Evolutionary conservation across 345 rosid genomes (phyloP), one percentile per base, ranked within the genome.

Genomic region (Odontarrhena argentea): DNA sequence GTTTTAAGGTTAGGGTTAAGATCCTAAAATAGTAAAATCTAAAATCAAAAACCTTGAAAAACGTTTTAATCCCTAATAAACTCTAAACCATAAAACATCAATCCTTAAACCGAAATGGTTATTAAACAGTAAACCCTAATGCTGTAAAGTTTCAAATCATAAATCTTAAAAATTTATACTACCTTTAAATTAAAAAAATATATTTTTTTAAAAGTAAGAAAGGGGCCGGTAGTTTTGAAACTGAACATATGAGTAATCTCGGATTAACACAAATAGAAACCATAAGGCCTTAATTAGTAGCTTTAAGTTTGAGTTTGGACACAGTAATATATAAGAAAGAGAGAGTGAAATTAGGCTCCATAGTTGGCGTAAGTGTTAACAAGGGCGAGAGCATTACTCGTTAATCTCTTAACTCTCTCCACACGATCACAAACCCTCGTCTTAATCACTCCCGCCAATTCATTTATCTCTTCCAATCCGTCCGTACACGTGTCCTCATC

Each of bases 401-500:
- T 85, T 36, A 83, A 70, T 77, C 80, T 85, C 82, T 86, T 87
- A 45, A 82, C 85, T 2, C 48, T 75, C 67, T 68, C 78, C 8
- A 80, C 78, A 12, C 83, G 79, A 8, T 68, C 60, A 49, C 74
- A 67, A 55, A 92, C 82, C 5, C 52, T 83, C 70, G 71, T 34
- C 81, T 82, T 79, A 71, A 73, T 68, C 56, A 12, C 6, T 26
- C 74, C 79, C 3, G 81, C 74, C 0, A 78, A 89, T 4, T 61
- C 78, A 24, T 63, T 74, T 37, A 79, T 70, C 9, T 78, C 90
- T 25, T 77, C 85, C 13, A 65, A 86, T 44, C 96, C 97, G 50
- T 93, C 98, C 60, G 84, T 82, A 44, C 98, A 93, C 28, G 91
- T 87, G 51, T 93, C 96, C 81, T 93, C 88, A 63, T 93, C 82